Conservation (phyloP, 2,329 filamentous ascomycete species). For the Curvularia sp. region DNA sequence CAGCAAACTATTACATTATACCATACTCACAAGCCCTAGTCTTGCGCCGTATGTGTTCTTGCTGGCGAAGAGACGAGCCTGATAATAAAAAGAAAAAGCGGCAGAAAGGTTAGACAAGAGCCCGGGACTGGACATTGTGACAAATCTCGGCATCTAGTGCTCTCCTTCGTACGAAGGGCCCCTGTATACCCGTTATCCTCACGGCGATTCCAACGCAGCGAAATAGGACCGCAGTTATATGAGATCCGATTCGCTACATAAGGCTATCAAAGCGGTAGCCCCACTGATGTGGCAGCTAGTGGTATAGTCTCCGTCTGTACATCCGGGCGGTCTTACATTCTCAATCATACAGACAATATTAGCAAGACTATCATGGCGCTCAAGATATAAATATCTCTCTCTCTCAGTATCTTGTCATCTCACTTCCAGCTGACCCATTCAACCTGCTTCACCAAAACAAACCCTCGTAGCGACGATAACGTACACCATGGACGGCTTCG, state of each 20-base stretch:
- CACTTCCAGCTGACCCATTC: neutral
- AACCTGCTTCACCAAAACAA: neutral
- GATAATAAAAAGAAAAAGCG: neutral
- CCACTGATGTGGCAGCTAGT: neutral
- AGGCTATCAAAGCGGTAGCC: neutral
- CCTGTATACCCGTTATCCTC: neutral
- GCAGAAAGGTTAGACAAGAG: neutral
- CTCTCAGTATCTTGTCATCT: neutral
- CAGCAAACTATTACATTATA: neutral
- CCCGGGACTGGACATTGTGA: neutral
- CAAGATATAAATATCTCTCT: neutral
- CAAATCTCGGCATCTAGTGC: neutral
- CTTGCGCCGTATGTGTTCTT: neutral
- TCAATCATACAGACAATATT: neutral
- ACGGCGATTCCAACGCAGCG: too few relatives aligned
- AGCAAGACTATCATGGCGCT: neutral
- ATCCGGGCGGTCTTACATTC: neutral
- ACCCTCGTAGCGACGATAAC: neutral
- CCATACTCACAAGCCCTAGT: neutral
- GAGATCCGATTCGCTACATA: neutral
- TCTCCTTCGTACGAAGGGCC: neutral
- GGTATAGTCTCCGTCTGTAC: neutral
- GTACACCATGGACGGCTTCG: conserved; percentile 37
- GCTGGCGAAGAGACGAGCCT: neutral
- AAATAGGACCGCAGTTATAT: neutral